Percentiles rank a stretch among this genome's conserved stretches.
Evolutionary conservation across 306 rosid species (phyloP).

Genomic region (Trifolium fragiferum): DNA sequence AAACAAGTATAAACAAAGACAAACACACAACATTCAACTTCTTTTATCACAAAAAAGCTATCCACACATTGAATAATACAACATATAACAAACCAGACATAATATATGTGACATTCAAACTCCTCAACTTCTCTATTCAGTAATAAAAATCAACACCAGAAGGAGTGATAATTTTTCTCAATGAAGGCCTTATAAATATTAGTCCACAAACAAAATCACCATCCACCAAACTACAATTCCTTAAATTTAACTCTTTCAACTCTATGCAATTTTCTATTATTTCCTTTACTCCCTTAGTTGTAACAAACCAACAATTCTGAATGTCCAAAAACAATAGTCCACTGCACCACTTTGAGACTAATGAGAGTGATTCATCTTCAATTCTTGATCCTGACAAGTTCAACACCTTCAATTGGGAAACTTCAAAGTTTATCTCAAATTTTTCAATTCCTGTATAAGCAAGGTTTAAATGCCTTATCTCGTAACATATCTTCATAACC

Average conservation of each 20-base stretch:
- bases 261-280: conserved; percentile 57
- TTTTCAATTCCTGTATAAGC: conserved; percentile 38
- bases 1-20: no score
- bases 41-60: no score
- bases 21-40: no score
- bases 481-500: conserved; percentile 53
- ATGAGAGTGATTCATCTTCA: conserved; percentile 56
- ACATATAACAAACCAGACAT: not conserved
- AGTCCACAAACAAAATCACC: conserved; percentile 52
- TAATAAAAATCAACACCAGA: conserved; percentile 43
- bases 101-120: not conserved
- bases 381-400: conserved; percentile 47
- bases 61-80: no score
- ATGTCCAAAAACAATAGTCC: conserved; percentile 54
- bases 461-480: conserved; percentile 55
- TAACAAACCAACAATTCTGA: conserved; percentile 53
- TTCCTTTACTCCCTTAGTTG: conserved; percentile 60
- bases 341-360: conserved; percentile 58
- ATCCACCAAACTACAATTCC: conserved; percentile 46
- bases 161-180: conserved; percentile 60
- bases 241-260: conserved; percentile 68
- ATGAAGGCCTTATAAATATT: conserved; percentile 56
- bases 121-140: conserved; percentile 41
- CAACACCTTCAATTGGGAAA: conserved; percentile 57
- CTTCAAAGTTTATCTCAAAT: conserved; percentile 48